phyloP scores from a whole-genome alignment of 2,329 filamentous ascomycete species.

The Colletotrichum scovillei region DNA sequence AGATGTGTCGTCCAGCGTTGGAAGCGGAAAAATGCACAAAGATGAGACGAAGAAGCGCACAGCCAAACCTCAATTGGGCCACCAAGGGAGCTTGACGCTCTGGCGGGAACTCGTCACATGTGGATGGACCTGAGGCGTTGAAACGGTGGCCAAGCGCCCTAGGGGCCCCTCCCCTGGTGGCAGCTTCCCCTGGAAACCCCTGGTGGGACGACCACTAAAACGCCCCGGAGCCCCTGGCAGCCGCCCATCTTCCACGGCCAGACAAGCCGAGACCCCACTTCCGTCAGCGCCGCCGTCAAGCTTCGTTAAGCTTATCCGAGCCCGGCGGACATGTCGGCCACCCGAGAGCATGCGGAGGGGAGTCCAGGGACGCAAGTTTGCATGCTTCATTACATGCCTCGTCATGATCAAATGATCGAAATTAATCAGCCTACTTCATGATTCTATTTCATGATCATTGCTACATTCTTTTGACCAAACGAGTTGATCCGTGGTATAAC shows the following conservation, averaged over 20 bases:
- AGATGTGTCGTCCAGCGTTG: constrained; percentile 33
- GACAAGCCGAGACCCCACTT: constrained; percentile 1
- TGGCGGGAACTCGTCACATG: constrained; percentile 27
- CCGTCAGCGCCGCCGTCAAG: neutral
- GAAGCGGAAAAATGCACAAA: constrained; percentile 7
- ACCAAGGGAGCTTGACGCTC: constrained; percentile 29
- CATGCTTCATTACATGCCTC: neutral
- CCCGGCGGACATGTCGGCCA: constrained; percentile 18
- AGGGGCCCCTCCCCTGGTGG: constrained; percentile 20
- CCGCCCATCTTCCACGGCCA: constrained; percentile 6
- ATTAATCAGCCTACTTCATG: neutral
- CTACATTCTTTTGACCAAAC: constrained; percentile 8
- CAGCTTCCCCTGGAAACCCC: constrained; percentile 27
- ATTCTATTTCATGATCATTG: neutral
- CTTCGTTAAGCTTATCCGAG: constrained; percentile 6
- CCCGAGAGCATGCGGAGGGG: neutral
- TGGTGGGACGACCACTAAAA: constrained; percentile 26
- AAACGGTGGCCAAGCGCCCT: constrained; percentile 30
- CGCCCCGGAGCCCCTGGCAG: constrained; percentile 17
- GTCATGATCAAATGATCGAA: neutral
- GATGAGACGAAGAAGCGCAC: constrained; percentile 31
- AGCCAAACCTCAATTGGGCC: constrained; percentile 15
- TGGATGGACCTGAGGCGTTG: constrained; percentile 33
- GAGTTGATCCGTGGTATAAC: constrained; percentile 23
- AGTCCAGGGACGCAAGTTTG: neutral